Evolutionary conservation across 2,329 filamentous ascomycete genomes (phyloP), one percentile per base, ranked within the genome.

Genomic region (Neurospora sp.): DNA sequence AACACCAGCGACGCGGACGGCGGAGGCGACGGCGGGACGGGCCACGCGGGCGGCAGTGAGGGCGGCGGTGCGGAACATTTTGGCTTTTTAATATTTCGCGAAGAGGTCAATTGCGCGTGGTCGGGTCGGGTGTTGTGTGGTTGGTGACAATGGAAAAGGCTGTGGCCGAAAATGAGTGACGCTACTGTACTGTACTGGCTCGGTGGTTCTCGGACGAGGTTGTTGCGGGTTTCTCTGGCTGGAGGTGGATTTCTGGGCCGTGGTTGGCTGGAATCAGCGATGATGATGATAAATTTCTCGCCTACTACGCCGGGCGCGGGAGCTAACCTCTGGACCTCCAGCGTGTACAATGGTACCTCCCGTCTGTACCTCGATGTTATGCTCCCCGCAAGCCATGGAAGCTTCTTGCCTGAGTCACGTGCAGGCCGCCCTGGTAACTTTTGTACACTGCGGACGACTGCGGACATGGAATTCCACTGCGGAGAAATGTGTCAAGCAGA

Each of bases 11-110:
- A 90, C 83, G 80, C 88, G 82, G 82, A 79, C 76, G 74, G 83
- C 82, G 72, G 82, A 80, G 81, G 84, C 82, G 78, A 84, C 82
- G 79, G 85, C 82, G 74, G 81, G 79, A 77, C 84, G 83, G 76
- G 84, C 81, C 71, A 79, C 82, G 80, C 89, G 87, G 80, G 90
- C 87, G 81, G 91, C 88, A 79, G 92, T 91, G 84, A 95, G 85
- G 81, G 96, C 83, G 80, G 92, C 90, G 82, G 92, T 89, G 84
- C 95, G 92, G 87, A 97, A 93, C 95, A 98, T 98, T 74, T 73
- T 70, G 28, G 28, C 28, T 28, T 28, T 23, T 28, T 28, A 28
- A 28, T 28, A 28, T 28, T 28, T 28, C 37, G 41, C 15, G 68
- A 40, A 41, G 23, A 36, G 2, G 17, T 62, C 33, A 33, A 37